Evolutionary conservation across 1,284 basidiomycete genomes (phyloP).

Genomic region (Wallemia hederae): DNA sequence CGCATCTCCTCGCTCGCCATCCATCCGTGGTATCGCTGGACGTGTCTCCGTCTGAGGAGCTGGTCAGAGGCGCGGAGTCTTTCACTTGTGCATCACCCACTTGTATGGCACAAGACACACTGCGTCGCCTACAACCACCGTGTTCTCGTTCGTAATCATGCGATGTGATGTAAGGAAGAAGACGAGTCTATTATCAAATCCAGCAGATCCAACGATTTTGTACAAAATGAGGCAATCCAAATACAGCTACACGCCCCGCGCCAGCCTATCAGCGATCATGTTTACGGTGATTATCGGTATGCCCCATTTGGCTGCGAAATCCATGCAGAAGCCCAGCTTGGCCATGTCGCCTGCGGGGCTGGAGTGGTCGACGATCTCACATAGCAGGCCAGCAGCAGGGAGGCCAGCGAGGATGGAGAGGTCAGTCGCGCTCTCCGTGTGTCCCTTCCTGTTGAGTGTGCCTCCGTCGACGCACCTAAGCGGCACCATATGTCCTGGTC

Average conservation of each 20-base stretch:
- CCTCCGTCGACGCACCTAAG: slow-evolving; percentile 64
- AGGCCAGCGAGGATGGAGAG: slow-evolving; percentile 52
- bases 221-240: too few species aligned
- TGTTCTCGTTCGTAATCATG: slow-evolving; percentile 35
- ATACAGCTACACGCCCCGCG: too few species aligned
- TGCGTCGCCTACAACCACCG: slow-evolving; percentile 28
- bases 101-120: slow-evolving; percentile 46
- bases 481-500: slow-evolving; percentile 87
- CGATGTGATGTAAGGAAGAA: too few species aligned
- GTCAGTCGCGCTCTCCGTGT: slow-evolving; percentile 72
- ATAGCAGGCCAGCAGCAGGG: slow-evolving; percentile 55
- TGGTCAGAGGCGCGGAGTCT: slow-evolving; percentile 1
- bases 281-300: slow-evolving; percentile 85
- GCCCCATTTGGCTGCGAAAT: slow-evolving; percentile 72
- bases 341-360: slow-evolving; percentile 70
- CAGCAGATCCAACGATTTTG: too few species aligned
- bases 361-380: slow-evolving; percentile 84
- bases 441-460: slow-evolving; percentile 53
- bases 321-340: slow-evolving; percentile 66
- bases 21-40: slow-evolving; percentile 69
- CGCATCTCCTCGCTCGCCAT: slow-evolving; percentile 51
- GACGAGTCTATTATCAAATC: too few species aligned
- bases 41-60: slow-evolving; percentile 25
- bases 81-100: too few species aligned
- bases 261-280: slow-evolving; percentile 17